Evolutionary conservation across 116 monocot genomes (phyloP), one percentile per base, ranked within the genome.

Genomic region (Papilionanthe hybrid): DNA sequence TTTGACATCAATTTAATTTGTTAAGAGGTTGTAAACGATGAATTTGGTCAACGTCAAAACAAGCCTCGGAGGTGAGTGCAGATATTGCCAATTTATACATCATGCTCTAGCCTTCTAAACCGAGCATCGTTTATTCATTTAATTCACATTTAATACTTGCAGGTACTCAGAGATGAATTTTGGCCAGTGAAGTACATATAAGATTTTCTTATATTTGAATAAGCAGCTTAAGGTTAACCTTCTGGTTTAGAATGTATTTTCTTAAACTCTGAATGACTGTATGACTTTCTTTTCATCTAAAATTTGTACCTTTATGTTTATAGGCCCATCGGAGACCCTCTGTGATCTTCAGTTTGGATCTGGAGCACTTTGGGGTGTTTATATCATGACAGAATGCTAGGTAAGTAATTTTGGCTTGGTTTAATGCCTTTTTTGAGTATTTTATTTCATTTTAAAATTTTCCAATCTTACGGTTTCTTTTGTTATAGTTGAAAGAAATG

Each of bases 141-240:
- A 13, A 23, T 56, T 25, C 5, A n/a, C 20, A 25, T 77, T 72
- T 58, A 28, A 7, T 49, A 66, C 42, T 20, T 65, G 55, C 90
- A 96, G 93, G 79, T 96, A 96, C 37, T 93, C 96, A 29, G 93
- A 93, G 82, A 96, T 96, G 96, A 96, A 88, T 77, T 96, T 96
- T 86, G 93, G 93, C 41, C 93, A 93, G 76, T 93, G 82, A 93
- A 89, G 72, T 77, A 72, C 72, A 72, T 81, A 75, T 75, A 80
- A 72, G 76, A 9, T 83, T 37, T 58, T 77, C 78, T 72, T 83
- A 77, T 79, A 81, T 85, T 82, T 77, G 75, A 89, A 89, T 90
- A 88, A 91, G 84, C 85, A 74, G 56, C 77, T 80, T 76, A 88
- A 79, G 90, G 90, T 88, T 9, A 77, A 81, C 69, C 42, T 3